Conservation (phyloP, 2,329 filamentous ascomycete genomes). For the Ophiocordyceps australis region DNA sequence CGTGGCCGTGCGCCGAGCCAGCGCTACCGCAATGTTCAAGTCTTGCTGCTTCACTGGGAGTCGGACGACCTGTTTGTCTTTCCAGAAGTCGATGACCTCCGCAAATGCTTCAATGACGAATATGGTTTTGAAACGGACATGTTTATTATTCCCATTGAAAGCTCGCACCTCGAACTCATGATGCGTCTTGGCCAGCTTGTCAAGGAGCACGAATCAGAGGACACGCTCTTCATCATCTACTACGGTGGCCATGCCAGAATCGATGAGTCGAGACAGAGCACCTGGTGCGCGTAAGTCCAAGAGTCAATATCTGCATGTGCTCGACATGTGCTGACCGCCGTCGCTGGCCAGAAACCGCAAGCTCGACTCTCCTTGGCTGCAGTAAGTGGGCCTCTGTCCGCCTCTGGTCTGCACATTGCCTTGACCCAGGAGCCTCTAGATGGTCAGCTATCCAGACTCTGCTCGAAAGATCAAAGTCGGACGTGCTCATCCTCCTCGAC, state of each 20-base stretch:
- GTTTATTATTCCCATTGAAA: conserved; percentile 38
- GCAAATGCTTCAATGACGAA: conserved; percentile 32
- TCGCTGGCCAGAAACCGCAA: conserved; percentile 30
- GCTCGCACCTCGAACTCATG: conserved; percentile 39
- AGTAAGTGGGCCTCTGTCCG: too few species aligned
- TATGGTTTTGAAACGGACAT: conserved; percentile 38
- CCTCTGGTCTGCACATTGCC: conserved; percentile 1
- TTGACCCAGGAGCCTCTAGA: conserved; percentile 10
- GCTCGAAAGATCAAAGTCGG: conserved; percentile 35
- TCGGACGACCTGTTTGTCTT: conserved; percentile 39
- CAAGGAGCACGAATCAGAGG: conserved; percentile 34
- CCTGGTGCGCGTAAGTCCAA: conserved; percentile 33
- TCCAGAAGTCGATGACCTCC: conserved; percentile 36
- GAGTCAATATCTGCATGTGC: background rate
- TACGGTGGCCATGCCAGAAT: conserved; percentile 42
- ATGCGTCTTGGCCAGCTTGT: conserved; percentile 36
- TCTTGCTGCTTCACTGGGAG: conserved; percentile 36
- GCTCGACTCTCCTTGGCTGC: conserved; percentile 33
- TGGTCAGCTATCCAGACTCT: conserved; percentile 44
- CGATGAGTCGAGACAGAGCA: conserved; percentile 39
- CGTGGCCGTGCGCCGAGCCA: conserved; percentile 29
- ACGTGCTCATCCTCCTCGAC: conserved; percentile 38
- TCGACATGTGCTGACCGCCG: too few species aligned
- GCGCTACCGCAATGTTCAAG: conserved; percentile 35
- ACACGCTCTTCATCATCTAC: conserved; percentile 38